Conservation (phyloP, 2,329 filamentous ascomycete genomes). For the Didymella pinodella region DNA sequence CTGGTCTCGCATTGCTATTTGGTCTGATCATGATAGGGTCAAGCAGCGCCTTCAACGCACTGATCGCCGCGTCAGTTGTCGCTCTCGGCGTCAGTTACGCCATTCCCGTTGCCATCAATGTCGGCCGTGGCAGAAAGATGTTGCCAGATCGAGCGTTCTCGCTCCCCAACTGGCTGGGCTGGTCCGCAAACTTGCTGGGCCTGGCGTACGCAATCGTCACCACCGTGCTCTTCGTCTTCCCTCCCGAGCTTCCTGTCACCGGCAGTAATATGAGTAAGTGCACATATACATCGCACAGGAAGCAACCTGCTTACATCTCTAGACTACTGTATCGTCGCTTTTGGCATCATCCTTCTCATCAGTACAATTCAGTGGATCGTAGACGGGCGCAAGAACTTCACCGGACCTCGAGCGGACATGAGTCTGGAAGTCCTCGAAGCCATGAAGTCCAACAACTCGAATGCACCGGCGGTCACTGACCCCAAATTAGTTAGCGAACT, state of each 20-base stretch:
- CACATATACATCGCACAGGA: background rate
- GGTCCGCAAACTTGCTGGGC: conserved; percentile 67
- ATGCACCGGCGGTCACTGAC: conserved; percentile 66
- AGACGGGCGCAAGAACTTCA: conserved; percentile 68
- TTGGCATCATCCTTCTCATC: conserved; percentile 65
- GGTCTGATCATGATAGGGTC: conserved; percentile 75
- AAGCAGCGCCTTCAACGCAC: conserved; percentile 73
- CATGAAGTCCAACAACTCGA: conserved; percentile 34
- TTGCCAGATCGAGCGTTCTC: conserved; percentile 68
- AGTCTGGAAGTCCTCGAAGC: conserved; percentile 55
- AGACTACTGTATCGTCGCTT: conserved; percentile 64
- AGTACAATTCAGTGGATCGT: conserved; percentile 67
- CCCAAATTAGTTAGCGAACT: conserved; percentile 7
- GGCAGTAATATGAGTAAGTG: conserved; percentile 72
- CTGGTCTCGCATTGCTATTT: conserved; percentile 69
- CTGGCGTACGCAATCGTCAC: conserved; percentile 73
- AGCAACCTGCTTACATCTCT: conserved; percentile 21
- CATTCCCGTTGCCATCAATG: conserved; percentile 75
- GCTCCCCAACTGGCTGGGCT: conserved; percentile 63
- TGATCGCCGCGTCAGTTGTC: conserved; percentile 74
- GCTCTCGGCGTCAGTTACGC: conserved; percentile 76
- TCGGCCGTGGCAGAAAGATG: conserved; percentile 69
- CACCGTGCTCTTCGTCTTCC: conserved; percentile 78
- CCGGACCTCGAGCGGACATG: conserved; percentile 55
- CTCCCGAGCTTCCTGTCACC: conserved; percentile 70